Conservation (phyloP, 163 green algal species). For the Scenedesmus sp. region DNA sequence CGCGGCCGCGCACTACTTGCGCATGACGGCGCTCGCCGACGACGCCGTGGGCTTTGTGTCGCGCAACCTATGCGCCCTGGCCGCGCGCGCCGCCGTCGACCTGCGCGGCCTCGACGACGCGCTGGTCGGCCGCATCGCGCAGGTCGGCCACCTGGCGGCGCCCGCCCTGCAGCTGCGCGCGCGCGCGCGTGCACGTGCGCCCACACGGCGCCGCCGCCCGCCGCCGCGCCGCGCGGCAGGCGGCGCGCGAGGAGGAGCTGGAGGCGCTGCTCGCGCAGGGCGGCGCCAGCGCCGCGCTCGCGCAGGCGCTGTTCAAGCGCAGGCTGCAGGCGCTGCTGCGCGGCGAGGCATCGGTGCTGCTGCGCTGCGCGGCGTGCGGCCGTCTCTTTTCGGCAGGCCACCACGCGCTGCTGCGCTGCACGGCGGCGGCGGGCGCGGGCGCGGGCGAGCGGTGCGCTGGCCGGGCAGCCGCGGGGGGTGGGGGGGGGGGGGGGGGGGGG, state of each 20-base stretch:
- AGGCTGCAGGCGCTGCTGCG: too few species aligned
- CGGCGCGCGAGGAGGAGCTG: constrained; percentile 39
- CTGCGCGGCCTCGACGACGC: background rate
- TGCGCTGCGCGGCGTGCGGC: constrained; percentile 21
- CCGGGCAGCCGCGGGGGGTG: too few species aligned
- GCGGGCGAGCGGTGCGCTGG: too few species aligned
- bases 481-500: too few species aligned
- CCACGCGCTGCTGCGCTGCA: constrained; percentile 29
- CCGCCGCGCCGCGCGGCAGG: constrained; percentile 6
- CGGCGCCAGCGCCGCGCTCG: too few species aligned
- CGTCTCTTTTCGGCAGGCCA: constrained; percentile 23
- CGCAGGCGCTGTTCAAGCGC: too few species aligned
- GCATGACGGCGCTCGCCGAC: background rate
- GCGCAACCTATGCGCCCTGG: background rate
- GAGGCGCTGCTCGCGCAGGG: constrained; percentile 16
- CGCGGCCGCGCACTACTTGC: constrained; percentile 13
- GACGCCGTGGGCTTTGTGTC: background rate
- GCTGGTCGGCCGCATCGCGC: background rate
- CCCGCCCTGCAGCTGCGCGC: background rate
- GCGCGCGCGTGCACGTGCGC: too few species aligned
- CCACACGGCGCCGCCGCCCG: too few species aligned
- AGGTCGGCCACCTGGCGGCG: background rate
- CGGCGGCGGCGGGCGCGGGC: background rate
- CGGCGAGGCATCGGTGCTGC: too few species aligned
- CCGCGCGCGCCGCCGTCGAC: background rate